Conservation (phyloP, 169 alveolate genomes). For the Cryptosporidium baileyi region DNA sequence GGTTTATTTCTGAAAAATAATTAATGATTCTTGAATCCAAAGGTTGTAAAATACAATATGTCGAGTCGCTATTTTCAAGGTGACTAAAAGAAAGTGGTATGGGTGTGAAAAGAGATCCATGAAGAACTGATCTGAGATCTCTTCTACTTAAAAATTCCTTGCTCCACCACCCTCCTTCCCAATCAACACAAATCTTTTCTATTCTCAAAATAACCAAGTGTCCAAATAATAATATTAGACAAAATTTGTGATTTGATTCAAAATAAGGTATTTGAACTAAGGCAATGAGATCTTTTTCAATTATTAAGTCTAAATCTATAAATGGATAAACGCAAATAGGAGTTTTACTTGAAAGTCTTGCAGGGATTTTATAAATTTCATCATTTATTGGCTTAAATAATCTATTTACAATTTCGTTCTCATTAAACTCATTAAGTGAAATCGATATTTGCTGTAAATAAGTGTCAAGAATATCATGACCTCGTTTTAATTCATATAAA, state of each 20-base stretch:
- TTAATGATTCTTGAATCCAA: constrained; percentile 59
- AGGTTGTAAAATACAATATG: constrained; percentile 53
- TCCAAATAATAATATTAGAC: constrained; percentile 80
- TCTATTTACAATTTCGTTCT: constrained; percentile 11
- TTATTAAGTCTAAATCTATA: constrained; percentile 40
- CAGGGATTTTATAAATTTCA: constrained; percentile 56
- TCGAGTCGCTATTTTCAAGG: constrained; percentile 13
- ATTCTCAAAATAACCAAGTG: constrained; percentile 80
- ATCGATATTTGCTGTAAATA: constrained; percentile 51
- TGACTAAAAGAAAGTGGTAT: constrained; percentile 55
- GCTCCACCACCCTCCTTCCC: constrained; percentile 87
- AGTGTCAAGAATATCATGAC: constrained; percentile 45
- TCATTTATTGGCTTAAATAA: constrained; percentile 37
- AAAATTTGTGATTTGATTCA: constrained; percentile 39
- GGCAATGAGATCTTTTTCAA: constrained; percentile 47
- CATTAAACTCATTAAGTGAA: constrained; percentile 18
- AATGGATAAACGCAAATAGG: constrained; percentile 43
- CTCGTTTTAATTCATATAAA: constrained; percentile 84
- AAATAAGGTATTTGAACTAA: constrained; percentile 52
- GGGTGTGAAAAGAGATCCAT: constrained; percentile 47
- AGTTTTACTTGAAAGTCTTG: constrained; percentile 38
- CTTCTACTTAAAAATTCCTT: constrained; percentile 85
- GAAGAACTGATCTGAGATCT: constrained; percentile 80
- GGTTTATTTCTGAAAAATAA: background rate
- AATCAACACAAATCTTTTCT: constrained; percentile 81